phyloP scores from a whole-genome alignment of 352 stramenopile species.

The Peronosclerospora sorghi region DNA sequence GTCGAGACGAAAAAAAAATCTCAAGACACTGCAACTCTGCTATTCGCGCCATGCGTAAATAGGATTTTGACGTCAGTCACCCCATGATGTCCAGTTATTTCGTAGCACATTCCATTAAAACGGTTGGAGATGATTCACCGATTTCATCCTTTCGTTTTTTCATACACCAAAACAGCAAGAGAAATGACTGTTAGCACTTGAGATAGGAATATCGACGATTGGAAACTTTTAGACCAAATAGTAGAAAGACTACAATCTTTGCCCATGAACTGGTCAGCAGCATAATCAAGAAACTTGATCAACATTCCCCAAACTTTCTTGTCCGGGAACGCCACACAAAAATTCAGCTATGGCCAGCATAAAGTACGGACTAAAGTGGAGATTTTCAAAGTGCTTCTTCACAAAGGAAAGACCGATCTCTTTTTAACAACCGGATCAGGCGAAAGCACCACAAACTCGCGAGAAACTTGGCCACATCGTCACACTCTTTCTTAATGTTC shows the following conservation, averaged over 20 bases:
- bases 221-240: slow-evolving; percentile 17
- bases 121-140: slow-evolving; percentile 37
- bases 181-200: slow-evolving; percentile 36
- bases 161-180: slow-evolving; percentile 39
- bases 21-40: slow-evolving; percentile 44
- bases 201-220: slow-evolving; percentile 34
- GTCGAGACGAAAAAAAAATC: slow-evolving; percentile 57
- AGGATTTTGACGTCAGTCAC: slow-evolving; percentile 5
- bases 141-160: slow-evolving; percentile 39
- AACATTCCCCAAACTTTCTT: too few species aligned
- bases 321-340: too few species aligned
- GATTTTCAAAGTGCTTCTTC: too few species aligned
- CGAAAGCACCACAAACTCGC: too few species aligned
- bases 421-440: too few species aligned
- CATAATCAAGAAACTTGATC: too few species aligned
- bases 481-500: too few species aligned
- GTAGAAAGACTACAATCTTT: slow-evolving; percentile 15
- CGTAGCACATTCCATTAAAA: slow-evolving; percentile 33
- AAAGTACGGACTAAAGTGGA: too few species aligned
- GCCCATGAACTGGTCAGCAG: slow-evolving; percentile 28
- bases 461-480: too few species aligned
- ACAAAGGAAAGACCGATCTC: too few species aligned
- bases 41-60: slow-evolving; percentile 20
- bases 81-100: slow-evolving; percentile 21
- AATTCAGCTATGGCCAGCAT: too few species aligned